Conservation (phyloP, 2,329 filamentous ascomycete genomes). For the Penicillium sp. region DNA sequence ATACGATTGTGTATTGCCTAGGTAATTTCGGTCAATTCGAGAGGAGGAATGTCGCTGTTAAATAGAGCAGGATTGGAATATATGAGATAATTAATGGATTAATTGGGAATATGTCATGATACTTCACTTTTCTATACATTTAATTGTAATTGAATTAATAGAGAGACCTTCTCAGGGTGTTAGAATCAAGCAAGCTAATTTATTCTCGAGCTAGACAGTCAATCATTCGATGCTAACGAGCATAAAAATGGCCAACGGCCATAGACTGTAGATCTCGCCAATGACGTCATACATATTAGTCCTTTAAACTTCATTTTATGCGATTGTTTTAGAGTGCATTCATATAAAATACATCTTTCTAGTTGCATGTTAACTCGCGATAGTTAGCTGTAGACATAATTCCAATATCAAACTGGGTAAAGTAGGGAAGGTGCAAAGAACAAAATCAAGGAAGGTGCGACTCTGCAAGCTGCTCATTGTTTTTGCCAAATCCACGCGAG, state of each 20-base stretch:
- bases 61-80: neutral
- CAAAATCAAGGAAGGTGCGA: neutral
- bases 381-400: neutral
- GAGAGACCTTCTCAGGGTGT: neutral
- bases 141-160: neutral
- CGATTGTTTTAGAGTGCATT: too few species aligned
- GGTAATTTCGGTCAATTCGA: neutral
- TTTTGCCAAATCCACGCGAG: too few species aligned
- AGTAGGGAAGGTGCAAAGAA: neutral
- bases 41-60: neutral
- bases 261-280: too few species aligned
- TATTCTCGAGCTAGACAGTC: too few species aligned
- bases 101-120: neutral
- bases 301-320: neutral
- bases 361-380: neutral
- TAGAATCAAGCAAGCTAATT: neutral
- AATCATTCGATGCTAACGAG: too few species aligned
- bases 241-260: neutral
- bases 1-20: neutral
- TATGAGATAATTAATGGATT: neutral
- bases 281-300: neutral
- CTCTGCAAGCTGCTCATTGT: neutral
- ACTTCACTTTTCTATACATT: neutral
- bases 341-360: too few species aligned
- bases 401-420: neutral